Evolutionary conservation across 176 grass and related monocot species (phyloP).

Genomic region (Carex cristatella): DNA sequence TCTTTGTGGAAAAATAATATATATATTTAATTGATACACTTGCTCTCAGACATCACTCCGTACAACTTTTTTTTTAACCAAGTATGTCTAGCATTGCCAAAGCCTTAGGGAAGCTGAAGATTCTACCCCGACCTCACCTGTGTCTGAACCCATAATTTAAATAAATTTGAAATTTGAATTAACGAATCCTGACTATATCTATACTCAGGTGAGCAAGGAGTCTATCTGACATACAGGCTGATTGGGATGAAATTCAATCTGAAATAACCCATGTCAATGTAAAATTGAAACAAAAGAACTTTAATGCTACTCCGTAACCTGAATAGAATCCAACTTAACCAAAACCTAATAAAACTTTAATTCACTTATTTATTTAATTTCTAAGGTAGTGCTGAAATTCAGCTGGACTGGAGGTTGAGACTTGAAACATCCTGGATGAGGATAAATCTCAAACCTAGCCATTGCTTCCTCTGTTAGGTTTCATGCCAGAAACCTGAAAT

Average conservation of each 20-base stretch:
- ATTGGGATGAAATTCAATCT: neutral
- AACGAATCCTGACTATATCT: neutral
- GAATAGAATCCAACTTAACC: neutral
- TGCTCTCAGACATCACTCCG: neutral
- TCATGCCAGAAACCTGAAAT: neutral
- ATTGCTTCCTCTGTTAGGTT: neutral
- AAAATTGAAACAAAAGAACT: neutral
- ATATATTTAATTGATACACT: neutral
- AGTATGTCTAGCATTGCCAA: neutral
- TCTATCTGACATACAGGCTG: neutral
- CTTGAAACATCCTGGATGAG: neutral
- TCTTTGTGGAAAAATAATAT: constrained; percentile 23
- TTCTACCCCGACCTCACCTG: neutral
- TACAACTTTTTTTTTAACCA: neutral
- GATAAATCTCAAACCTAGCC: neutral
- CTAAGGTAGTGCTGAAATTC: neutral
- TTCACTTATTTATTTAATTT: neutral
- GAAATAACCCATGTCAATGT: neutral
- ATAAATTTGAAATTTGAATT: neutral
- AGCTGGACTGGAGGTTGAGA: neutral
- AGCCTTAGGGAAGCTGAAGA: neutral
- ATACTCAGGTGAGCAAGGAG: neutral
- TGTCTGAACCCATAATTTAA: neutral
- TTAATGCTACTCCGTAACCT: neutral
- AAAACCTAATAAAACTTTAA: neutral